Evolutionary conservation across 2,329 filamentous ascomycete species (phyloP).

Genomic region (Calonectria fujianensis): DNA sequence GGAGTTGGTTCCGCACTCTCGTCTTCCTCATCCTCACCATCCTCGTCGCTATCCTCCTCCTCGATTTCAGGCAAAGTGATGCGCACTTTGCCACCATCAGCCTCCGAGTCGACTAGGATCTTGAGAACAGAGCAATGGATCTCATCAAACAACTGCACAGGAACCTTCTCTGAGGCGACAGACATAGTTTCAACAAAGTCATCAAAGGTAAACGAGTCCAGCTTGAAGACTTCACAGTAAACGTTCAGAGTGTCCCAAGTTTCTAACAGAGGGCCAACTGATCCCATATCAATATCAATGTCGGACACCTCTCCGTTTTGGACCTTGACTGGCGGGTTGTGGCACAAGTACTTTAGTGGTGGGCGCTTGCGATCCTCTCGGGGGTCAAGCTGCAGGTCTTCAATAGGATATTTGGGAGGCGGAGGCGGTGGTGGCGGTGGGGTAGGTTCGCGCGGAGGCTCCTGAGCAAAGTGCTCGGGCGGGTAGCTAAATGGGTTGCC

Average conservation of each 20-base stretch:
- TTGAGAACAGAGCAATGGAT: conserved; percentile 95
- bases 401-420: conserved; percentile 94
- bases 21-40: conserved; percentile 76
- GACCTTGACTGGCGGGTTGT: conserved; percentile 73
- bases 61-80: conserved; percentile 86
- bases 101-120: conserved; percentile 84
- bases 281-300: conserved; percentile 83
- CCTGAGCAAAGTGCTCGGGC: conserved; percentile 63
- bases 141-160: conserved; percentile 91
- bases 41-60: conserved; percentile 81
- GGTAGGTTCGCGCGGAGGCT: conserved; percentile 60
- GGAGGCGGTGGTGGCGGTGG: conserved; percentile 81
- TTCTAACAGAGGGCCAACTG: conserved; percentile 89
- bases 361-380: conserved; percentile 82
- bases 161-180: conserved; percentile 82
- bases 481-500: conserved; percentile 70
- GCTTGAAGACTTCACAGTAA: conserved; percentile 94
- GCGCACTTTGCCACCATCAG: conserved; percentile 85
- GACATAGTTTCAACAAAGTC: conserved; percentile 94
- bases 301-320: conserved; percentile 58
- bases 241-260: conserved; percentile 98
- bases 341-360: conserved; percentile 84
- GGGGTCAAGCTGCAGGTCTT: conserved; percentile 89
- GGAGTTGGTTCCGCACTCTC: conserved; percentile 74
- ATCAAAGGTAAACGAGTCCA: conserved; percentile 98